Percentiles rank a stretch among this genome's conserved stretches.
Conservation (phyloP, 306 rosid genomes). For the Ormosia semicastrata region DNA sequence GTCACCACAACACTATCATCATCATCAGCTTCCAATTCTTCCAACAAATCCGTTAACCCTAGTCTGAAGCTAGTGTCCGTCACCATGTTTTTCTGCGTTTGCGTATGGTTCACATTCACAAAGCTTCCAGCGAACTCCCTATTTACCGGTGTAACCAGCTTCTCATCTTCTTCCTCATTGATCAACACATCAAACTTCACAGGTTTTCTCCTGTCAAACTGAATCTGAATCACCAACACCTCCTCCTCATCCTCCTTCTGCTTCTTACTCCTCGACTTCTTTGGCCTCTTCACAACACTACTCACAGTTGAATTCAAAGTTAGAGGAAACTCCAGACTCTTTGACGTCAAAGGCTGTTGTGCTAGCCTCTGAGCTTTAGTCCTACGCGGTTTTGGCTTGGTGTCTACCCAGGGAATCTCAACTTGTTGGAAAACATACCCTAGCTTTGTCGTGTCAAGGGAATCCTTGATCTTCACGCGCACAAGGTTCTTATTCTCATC, state of each 20-base stretch:
- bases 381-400: slow-evolving; percentile 47
- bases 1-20: slow-evolving; percentile 73
- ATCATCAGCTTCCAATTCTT: slow-evolving; percentile 72
- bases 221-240: slow-evolving; percentile 58
- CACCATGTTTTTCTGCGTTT: no score
- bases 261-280: slow-evolving; percentile 43
- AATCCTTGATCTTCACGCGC: no score
- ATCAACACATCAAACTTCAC: slow-evolving; percentile 78
- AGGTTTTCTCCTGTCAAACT: slow-evolving; percentile 38
- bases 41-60: slow-evolving; percentile 66
- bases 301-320: slow-evolving; percentile 42
- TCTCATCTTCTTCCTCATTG: slow-evolving; percentile 68
- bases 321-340: slow-evolving; percentile 32
- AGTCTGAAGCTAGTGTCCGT: slow-evolving; percentile 42
- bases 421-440: no score
- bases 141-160: not conserved
- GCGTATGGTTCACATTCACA: slow-evolving; percentile 37
- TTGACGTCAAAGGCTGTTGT: slow-evolving; percentile 8
- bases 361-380: slow-evolving; percentile 2
- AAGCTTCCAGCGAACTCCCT: slow-evolving; percentile 88
- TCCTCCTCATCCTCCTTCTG: slow-evolving; percentile 58
- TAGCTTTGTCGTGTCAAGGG: no score
- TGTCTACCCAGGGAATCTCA: no score
- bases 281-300: slow-evolving; percentile 53
- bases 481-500: no score